Conservation (phyloP, 73 alveolate species). For the Paramecium sexaurelia region DNA sequence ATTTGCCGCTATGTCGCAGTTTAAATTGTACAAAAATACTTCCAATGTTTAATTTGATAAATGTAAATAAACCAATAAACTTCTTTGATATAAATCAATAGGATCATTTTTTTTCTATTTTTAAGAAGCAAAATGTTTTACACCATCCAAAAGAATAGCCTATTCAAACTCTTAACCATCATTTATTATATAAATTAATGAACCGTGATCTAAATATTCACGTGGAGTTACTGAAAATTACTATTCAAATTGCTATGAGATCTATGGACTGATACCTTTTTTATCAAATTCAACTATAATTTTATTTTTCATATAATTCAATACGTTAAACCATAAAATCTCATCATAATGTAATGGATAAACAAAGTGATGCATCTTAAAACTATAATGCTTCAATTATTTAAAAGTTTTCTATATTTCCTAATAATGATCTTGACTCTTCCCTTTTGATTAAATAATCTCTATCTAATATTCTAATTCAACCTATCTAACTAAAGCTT, state of each 20-base stretch:
- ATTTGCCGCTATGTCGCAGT: neutral
- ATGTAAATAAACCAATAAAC: neutral
- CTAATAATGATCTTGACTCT: neutral
- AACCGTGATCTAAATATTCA: neutral
- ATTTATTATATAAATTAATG: neutral
- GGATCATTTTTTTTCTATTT: slow-evolving; percentile 12
- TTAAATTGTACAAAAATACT: neutral
- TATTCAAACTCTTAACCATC: neutral
- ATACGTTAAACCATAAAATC: neutral
- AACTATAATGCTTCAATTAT: slow-evolving; percentile 1
- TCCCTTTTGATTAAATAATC: neutral
- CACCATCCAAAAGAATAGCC: neutral
- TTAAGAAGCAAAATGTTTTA: neutral
- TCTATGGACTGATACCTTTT: neutral
- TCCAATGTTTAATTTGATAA: neutral
- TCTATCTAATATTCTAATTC: neutral
- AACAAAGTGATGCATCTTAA: slow-evolving; percentile 19
- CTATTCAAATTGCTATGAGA: neutral
- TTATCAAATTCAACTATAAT: neutral
- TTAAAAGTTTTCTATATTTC: neutral
- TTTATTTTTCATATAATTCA: neutral
- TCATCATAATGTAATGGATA: slow-evolving; percentile 7
- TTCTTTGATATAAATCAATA: neutral
- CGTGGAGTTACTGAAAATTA: neutral
- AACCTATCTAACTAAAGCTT: neutral